Evolutionary conservation across 139 green algal genomes (phyloP).

Genomic region (Mesotaenium endlicherianum): DNA sequence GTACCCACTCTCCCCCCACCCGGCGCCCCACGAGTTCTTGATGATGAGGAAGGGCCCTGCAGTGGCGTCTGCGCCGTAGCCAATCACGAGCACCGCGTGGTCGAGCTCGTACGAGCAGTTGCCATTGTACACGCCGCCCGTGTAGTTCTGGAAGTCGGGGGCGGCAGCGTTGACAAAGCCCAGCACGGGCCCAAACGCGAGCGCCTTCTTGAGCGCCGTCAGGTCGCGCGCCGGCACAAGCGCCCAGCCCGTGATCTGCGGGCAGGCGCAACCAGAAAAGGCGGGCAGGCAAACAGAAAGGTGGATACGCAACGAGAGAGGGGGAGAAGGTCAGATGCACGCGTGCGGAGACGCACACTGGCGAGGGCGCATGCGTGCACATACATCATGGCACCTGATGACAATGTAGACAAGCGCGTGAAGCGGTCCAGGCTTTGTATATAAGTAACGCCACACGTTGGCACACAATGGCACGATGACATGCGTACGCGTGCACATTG

Average conservation of each 20-base stretch:
- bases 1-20: too few species aligned
- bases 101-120: background rate
- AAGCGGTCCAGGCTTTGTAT: too few species aligned
- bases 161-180: conserved; percentile 85
- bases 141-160: conserved; percentile 22
- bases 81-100: background rate
- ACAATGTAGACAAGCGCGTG: too few species aligned
- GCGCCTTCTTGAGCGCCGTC: conserved; percentile 60
- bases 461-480: too few species aligned
- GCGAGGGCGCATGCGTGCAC: too few species aligned
- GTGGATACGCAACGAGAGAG: too few species aligned
- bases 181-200: conserved; percentile 77
- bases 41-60: background rate
- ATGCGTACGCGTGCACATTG: too few species aligned
- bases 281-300: background rate
- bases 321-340: too few species aligned
- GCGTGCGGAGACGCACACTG: too few species aligned
- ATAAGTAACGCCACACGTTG: too few species aligned
- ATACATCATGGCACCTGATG: too few species aligned
- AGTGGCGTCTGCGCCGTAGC: background rate
- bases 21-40: conserved; percentile 16
- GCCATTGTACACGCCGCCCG: background rate
- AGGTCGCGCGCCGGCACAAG: conserved; percentile 71
- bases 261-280: background rate
- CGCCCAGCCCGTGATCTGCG: conserved; percentile 77